Base-by-base conservation (phyloP, 2,329 filamentous ascomycete species). In the Huntiella bhutanensis region DNA sequence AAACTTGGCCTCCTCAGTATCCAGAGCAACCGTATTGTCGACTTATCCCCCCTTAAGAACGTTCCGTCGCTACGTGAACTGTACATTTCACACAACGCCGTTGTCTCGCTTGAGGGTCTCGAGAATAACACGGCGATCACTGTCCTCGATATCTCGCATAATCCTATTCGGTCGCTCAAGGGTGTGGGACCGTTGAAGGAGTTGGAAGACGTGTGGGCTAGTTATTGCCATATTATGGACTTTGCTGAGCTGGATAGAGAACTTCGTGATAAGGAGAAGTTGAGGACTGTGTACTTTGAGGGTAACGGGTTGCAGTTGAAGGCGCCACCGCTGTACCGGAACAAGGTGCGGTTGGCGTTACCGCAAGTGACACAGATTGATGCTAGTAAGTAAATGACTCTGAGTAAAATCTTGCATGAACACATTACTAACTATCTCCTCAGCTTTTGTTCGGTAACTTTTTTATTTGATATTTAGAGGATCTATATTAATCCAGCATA, bases 251-350 rank as follows among this genome's bases (percentile, higher is more conserved):
- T 96, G 3, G 82, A 95, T 63, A 72, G 70, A 47, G 73, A 82
- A 54, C 63, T 98, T 52, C 70, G 64, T 45, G 81, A 91, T 57
- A 95, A 94, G 66, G 67, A 82, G 57, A 66, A 78, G 34, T 63
- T 96, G 54, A 76, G 79, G 50, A 95, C 91, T 1, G 88, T 98
- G 8, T 98, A 98, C 59, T 92, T 98, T 53, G 91, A 98, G 59
- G 87, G 86, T 1, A 95, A 93, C 56, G 88, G 87, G 19, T 61
- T 98, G 54, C 91, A 98, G 64, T 68, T 77, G 51, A 72, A 71
- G 46, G 75, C 73, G 4, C 82, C 82, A n/a, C 82, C 83, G 1
- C 63, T 95, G 51, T 98, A 98, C 62, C 70, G 91, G 56, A 96
- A 95, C 64, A 98, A 98, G 64, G 77, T 98, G 38, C 73, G 80